Evolutionary conservation across 202 grass and related monocot genomes (phyloP), one percentile per base, ranked within the genome.

Genomic region (Digitaria exilis): DNA sequence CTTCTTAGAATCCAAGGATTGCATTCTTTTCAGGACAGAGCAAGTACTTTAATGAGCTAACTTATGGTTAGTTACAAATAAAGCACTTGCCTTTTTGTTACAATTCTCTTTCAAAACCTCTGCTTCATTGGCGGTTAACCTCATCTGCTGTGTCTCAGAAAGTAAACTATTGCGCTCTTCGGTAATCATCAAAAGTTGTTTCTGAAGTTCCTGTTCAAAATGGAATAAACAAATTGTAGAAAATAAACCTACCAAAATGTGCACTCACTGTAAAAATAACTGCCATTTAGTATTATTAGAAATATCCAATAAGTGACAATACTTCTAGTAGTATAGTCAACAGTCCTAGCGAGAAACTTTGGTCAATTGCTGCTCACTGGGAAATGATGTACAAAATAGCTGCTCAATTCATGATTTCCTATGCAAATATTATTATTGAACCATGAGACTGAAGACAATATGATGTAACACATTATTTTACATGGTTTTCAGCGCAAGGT

Each of bases 91-190:
- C 91, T 88, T 94, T 49, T 73, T 72, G 52, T 80, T 75, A 79
- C 50, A 86, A 83, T 74, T 80, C 69, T 91, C 73, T 65, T 85
- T 91, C 41, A 86, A 88, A 86, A 84, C 55, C 69, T 88, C 84
- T 68, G 82, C 74, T 76, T 89, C 91, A 56, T 77, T 64, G 70
- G 88, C 83, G 65, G 56, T 71, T 59, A 60, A 74, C 30, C 44
- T 77, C 88, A 93, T 65, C 56, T 86, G 65, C 29, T 89, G 65
- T 39, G 63, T 84, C 80, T 87, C 66, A 75, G 79, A 85, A 67
- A 80, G 57, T 86, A 97, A 89, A 67, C 45, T 52, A 65, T 93
- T 84, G 1, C 84, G 92, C 85, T 93, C 94, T 87, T 83, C 81
- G 0, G 24, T 89, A 29, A 91, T 79, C 22, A 78, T 67, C 15